Conservation (phyloP, 1,284 basidiomycete species). For the Coniferiporia weirii region DNA sequence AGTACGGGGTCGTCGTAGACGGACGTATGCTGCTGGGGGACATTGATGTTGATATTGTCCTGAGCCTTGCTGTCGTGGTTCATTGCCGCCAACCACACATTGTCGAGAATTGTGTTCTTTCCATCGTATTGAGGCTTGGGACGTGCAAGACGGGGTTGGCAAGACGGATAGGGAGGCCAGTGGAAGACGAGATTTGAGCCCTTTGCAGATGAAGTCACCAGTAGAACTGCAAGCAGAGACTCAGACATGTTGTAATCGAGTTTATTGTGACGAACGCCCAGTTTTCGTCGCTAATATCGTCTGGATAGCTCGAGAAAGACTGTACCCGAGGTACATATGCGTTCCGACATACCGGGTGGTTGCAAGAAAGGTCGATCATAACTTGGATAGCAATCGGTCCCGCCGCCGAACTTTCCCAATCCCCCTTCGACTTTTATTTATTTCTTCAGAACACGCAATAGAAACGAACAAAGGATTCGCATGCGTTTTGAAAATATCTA, state of each 20-base stretch:
- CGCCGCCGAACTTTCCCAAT: too few species aligned
- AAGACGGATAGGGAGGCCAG: slow-evolving; percentile 63
- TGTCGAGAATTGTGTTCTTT: slow-evolving; percentile 52
- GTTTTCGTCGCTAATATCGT: too few species aligned
- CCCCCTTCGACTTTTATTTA: too few species aligned
- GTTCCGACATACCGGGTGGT: too few species aligned
- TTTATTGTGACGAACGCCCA: too few species aligned
- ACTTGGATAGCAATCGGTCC: too few species aligned
- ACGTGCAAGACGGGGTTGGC: slow-evolving; percentile 56
- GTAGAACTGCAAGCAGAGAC: slow-evolving; percentile 64
- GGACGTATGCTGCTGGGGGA: slow-evolving; percentile 12
- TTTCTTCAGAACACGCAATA: too few species aligned
- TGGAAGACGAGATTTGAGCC: slow-evolving; percentile 67
- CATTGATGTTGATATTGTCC: slow-evolving; percentile 20
- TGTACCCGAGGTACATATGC: too few species aligned
- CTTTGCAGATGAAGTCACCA: slow-evolving; percentile 72
- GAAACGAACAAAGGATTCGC: too few species aligned
- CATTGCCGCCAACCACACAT: slow-evolving; percentile 59
- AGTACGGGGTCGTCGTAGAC: slow-evolving; percentile 22
- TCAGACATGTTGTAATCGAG: slow-evolving; percentile 60
- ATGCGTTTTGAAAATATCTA: too few species aligned
- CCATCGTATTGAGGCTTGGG: slow-evolving; percentile 45
- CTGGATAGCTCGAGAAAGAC: too few species aligned
- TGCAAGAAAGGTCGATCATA: too few species aligned
- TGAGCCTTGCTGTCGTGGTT: slow-evolving; percentile 32